These are phyloP conservation scores for Massariosphaeria phaeospora DNA, from an alignment of 495 filamentous ascomycete species.

Conservation along the genomic window DNA sequence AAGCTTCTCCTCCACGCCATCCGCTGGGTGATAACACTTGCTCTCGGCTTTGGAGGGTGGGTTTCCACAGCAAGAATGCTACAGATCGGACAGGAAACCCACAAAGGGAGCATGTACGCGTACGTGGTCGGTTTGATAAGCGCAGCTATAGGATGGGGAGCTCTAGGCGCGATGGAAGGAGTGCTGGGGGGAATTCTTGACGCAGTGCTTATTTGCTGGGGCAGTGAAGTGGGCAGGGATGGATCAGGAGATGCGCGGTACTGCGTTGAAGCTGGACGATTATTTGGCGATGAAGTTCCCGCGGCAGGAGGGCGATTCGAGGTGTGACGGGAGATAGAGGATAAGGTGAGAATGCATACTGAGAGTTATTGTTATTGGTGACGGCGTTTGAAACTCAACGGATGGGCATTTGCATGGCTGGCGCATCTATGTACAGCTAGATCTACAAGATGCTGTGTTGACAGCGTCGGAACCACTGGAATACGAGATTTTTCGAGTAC, in stretches of 20 bases:
- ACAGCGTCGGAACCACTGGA: too few species aligned
- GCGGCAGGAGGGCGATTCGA: slow-evolving; percentile 3
- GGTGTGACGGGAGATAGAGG: background rate
- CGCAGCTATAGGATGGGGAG: slow-evolving; percentile 89
- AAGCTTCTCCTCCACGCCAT: slow-evolving; percentile 89
- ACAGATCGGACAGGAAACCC: slow-evolving; percentile 44
- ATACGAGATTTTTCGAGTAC: too few species aligned
- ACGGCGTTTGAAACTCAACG: too few species aligned
- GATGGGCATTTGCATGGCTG: too few species aligned
- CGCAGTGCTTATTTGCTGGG: slow-evolving; percentile 88
- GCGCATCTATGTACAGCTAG: too few species aligned
- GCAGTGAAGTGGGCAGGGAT: slow-evolving; percentile 70
- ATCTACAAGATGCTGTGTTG: too few species aligned
- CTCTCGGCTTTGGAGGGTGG: slow-evolving; percentile 93
- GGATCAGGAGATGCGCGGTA: slow-evolving; percentile 66
- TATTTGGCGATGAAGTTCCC: slow-evolving; percentile 59
- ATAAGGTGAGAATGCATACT: background rate
- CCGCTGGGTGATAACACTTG: slow-evolving; percentile 79
- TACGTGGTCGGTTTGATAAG: slow-evolving; percentile 91
- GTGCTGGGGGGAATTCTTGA: slow-evolving; percentile 89
- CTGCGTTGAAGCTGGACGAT: slow-evolving; percentile 77
- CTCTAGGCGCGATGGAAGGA: slow-evolving; percentile 92
- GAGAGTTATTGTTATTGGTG: background rate
- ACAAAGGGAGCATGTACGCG: slow-evolving; percentile 84
- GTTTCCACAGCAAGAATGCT: slow-evolving; percentile 81